Evolutionary conservation across 305 asterid genomes (phyloP), one percentile per base, ranked within the genome.

Genomic region (Caryopteris hybrid): DNA sequence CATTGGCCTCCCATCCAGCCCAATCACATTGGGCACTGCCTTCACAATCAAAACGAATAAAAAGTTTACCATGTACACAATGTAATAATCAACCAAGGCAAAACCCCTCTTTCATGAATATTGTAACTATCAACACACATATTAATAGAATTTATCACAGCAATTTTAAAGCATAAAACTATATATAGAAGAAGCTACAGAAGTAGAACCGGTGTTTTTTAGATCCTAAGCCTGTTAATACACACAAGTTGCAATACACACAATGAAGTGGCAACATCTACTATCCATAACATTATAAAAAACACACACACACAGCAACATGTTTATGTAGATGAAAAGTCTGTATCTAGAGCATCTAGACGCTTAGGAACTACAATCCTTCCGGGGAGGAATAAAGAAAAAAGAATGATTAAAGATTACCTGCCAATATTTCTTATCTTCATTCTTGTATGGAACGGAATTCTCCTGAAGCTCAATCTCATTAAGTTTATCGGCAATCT

Each of bases 1-100:
- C 95, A 90, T 88, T 64, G 97, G 99, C 84, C 97, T 85, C 68
- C 99, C 97, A 64, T 93, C 99, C 72, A 88, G 79, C 71, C 99
- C 99, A 65, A 76, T 77, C 77, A 93, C 92, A 84, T 93, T 66
- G 9, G 99, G 99, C 74, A 88, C 80, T 69, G 88, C 87, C 98
- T 92, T 80, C 84, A 86, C 72, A 71, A 77, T 69, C 69, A 71
- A 55, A 75, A 74, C 31, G 48, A 66, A 63, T 25, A 58, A 69
- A 36, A 61, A 18, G 3, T 9, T 71, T 31, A 67, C 57, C 63
- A 59, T n/a, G 5, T 5, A 45, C 46, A 64, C 7, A 34, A 59
- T 20, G 8, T 27, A 20, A 62, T 18, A 23, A 9, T 31, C 57
- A 68, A 12, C 14, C 42, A 57, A 69, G 66, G 12, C 34, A 22